phyloP scores from a whole-genome alignment of 2,329 filamentous ascomycete species.

The Fusarium albosuccineum region DNA sequence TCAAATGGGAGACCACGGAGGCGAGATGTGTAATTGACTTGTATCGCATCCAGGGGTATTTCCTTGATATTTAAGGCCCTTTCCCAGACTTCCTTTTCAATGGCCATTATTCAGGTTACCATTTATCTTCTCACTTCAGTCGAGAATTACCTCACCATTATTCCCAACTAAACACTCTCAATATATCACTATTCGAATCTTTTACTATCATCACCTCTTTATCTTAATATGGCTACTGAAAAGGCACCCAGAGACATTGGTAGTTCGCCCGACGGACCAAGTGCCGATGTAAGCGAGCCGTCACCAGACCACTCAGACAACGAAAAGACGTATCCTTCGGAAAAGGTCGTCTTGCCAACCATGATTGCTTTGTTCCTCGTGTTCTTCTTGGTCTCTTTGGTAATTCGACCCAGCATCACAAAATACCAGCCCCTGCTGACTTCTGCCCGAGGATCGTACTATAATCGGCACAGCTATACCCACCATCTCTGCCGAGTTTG shows the following conservation, averaged over 20 bases:
- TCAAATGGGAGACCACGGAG: not conserved
- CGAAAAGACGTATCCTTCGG: constrained; percentile 21
- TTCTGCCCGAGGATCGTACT: constrained; percentile 12
- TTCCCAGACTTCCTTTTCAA: too few relatives aligned
- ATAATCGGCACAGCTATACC: constrained; percentile 32
- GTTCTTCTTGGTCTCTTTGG: constrained; percentile 27
- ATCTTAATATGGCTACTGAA: not conserved
- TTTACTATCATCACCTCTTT: not conserved
- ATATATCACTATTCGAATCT: not conserved
- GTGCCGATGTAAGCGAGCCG: accelerated
- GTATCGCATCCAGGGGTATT: too few relatives aligned
- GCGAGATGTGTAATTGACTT: constrained; percentile 12
- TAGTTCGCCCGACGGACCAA: not conserved
- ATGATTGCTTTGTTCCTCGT: constrained; percentile 25
- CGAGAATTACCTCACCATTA: too few relatives aligned
- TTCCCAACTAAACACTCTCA: too few relatives aligned
- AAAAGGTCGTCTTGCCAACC: constrained; percentile 23
- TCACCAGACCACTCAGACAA: accelerated
- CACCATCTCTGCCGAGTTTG: constrained; percentile 26
- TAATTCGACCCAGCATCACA: not conserved
- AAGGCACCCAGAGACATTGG: not conserved
- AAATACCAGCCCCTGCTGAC: not conserved
- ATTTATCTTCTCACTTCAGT: too few relatives aligned
- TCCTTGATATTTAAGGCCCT: too few relatives aligned
- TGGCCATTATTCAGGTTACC: too few relatives aligned